These are phyloP conservation scores for Tilletia caries DNA, from an alignment of 1,284 basidiomycete genomes.

Conservation along the genomic window DNA sequence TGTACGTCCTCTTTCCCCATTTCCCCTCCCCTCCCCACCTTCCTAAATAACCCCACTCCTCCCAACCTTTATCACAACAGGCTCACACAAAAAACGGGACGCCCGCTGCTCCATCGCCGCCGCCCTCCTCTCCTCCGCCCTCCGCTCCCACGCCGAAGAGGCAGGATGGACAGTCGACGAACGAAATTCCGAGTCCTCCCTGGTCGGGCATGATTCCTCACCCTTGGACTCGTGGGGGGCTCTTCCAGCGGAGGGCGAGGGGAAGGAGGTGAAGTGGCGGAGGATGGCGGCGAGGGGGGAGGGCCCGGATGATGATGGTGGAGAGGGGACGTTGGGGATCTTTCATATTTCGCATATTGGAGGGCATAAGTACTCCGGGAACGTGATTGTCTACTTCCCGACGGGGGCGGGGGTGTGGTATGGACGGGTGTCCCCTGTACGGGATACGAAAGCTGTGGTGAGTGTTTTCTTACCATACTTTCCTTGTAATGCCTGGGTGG, in stretches of 20 bases:
- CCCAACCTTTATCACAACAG: neutral
- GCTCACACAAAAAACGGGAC: conserved; percentile 22
- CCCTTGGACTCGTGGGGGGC: neutral
- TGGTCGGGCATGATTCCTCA: neutral
- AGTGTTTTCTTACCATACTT: neutral
- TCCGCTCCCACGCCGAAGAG: conserved; percentile 16
- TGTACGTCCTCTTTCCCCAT: neutral
- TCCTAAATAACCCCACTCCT: neutral
- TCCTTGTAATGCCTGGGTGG: neutral
- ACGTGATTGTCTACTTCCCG: conserved; percentile 82
- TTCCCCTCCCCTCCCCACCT: neutral
- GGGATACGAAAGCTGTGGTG: neutral
- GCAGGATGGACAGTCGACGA: conserved; percentile 23
- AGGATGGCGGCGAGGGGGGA: neutral
- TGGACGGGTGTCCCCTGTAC: conserved; percentile 66
- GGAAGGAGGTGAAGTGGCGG: neutral
- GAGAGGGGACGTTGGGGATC: conserved; percentile 61
- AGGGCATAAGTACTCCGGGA: conserved; percentile 85
- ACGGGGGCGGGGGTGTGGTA: conserved; percentile 82
- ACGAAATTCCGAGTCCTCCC: conserved; percentile 14
- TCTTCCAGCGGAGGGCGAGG: neutral
- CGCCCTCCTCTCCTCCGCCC: conserved; percentile 16
- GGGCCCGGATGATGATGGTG: neutral
- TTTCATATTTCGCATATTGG: conserved; percentile 82
- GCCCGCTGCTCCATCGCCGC: conserved; percentile 23